Evolutionary conservation across 352 stramenopile genomes (phyloP), one percentile per base, ranked within the genome.

Genomic region (Aphanomyces astaci): DNA sequence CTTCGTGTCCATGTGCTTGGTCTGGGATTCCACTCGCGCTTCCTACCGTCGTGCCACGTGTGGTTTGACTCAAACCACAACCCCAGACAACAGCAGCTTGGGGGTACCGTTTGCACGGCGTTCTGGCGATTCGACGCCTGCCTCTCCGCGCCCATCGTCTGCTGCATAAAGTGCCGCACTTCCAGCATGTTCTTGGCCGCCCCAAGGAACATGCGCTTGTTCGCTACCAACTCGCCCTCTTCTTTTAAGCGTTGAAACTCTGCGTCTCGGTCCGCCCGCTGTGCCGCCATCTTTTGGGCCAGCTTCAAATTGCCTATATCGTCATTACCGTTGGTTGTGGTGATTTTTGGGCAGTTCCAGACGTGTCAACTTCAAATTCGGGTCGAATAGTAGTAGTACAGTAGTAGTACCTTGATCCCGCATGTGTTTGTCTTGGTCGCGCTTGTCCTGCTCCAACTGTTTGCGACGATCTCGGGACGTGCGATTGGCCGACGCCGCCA

Each of bases 131-230:
- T 73, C 10, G 73, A 70, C 0, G 78, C 84, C 39, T 85, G 77
- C 4, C 87, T 74, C 52, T 94, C 87, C 0, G 73, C 75, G 30
- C 85, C 82, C 11, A 75, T 67, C 63, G 80, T 72, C 28, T 85
- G 78, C 39, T 76, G 88, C 79, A 40, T 76, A 30, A 90, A 91
- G 64, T 90, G 82, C 40, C 81, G 89, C 65, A 90, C 83, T 54
- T 95, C 86, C 3, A 94, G 73, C 76, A 92, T 80, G 49, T 77
- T 87, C 72, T 93, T 93, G 22, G 87, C 87, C 0, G 87, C 87
- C n/a, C 86, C 87, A 5, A 95, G 78, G 67, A 95, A 95, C 76
- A 87, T 74, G 5, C 85, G 73, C 71, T 89, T 77, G n/a, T 89
- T 92, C 3, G 80, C 77, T 5, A 91, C 72, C 56, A 88, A 78